Evolutionary conservation across 306 rosid genomes (phyloP).

Genomic region (Quercus rubra): DNA sequence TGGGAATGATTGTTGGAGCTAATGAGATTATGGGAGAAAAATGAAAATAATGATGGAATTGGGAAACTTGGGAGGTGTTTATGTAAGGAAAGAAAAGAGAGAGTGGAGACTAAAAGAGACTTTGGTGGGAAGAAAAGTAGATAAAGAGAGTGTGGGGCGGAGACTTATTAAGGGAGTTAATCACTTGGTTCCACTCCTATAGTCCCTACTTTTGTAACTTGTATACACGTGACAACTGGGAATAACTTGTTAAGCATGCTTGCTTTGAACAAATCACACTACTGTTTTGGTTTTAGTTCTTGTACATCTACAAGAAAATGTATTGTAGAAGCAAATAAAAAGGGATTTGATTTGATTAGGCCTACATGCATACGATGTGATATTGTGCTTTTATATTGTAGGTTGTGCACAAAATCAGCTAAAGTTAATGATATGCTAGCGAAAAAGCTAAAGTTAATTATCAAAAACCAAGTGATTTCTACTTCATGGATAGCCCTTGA

Average conservation of each 20-base stretch:
- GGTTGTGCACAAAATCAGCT: neutral
- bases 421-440: too few relatives aligned
- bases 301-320: neutral
- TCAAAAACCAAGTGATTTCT: too few relatives aligned
- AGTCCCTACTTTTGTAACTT: neutral
- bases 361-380: neutral
- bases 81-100: neutral
- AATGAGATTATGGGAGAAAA: neutral
- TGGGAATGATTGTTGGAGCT: neutral
- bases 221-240: neutral
- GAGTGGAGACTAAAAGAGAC: conserved; percentile 1
- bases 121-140: conserved; percentile 32
- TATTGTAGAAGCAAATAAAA: neutral
- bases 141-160: conserved; percentile 18
- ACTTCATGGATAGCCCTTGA: too few relatives aligned
- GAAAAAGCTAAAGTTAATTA: too few relatives aligned
- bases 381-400: neutral
- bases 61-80: neutral
- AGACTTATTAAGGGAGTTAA: conserved; percentile 23
- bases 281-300: neutral
- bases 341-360: neutral
- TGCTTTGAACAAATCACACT: neutral
- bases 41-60: neutral
- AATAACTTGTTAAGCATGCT: neutral
- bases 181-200: conserved; percentile 28